phyloP scores from a whole-genome alignment of 2,329 filamentous ascomycete species.

The Thermomyces lanuginosus region DNA sequence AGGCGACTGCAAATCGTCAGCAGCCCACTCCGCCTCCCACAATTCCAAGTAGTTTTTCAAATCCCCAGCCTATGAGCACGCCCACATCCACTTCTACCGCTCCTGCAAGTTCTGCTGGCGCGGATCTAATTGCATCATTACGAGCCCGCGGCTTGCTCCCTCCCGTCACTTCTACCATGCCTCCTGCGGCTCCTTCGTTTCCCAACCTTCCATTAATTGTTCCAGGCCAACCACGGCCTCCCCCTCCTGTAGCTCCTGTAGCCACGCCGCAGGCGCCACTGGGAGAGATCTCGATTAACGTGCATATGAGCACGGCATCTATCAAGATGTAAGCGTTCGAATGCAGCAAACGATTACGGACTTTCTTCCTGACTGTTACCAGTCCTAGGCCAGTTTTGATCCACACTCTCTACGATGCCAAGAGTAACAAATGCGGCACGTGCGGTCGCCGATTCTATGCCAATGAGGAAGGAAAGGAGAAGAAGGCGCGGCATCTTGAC shows the following conservation, averaged over 20 bases:
- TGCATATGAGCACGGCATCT: slow-evolving; percentile 47
- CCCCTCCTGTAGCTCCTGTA: slow-evolving; percentile 20
- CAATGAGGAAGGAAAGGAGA: slow-evolving; percentile 60
- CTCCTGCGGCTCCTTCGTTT: slow-evolving; percentile 22
- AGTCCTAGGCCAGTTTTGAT: slow-evolving; percentile 63
- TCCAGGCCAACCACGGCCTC: slow-evolving; percentile 20
- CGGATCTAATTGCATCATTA: slow-evolving; percentile 50
- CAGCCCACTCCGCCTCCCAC: slow-evolving; percentile 32
- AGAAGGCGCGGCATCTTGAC: slow-evolving; percentile 85
- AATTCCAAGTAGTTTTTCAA: slow-evolving; percentile 27
- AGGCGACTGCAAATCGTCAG: slow-evolving; percentile 26
- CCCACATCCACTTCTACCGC: slow-evolving; percentile 31
- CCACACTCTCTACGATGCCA: slow-evolving; percentile 57
- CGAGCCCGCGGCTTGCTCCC: slow-evolving; percentile 51
- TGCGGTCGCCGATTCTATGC: slow-evolving; percentile 76
- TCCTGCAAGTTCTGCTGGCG: slow-evolving; percentile 32
- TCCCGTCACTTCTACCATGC: slow-evolving; percentile 23
- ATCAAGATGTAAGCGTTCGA: slow-evolving; percentile 50
- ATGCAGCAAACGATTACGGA: too few relatives aligned
- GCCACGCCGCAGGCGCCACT: slow-evolving; percentile 17
- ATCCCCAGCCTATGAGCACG: slow-evolving; percentile 44
- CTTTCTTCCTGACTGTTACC: slow-evolving; percentile 4
- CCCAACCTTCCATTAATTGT: slow-evolving; percentile 27
- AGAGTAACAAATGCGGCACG: slow-evolving; percentile 75
- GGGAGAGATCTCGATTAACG: slow-evolving; percentile 16